These are phyloP conservation scores for Aureobasidium sp. DNA, from an alignment of 2,329 filamentous ascomycete species.

Conservation along the genomic window DNA sequence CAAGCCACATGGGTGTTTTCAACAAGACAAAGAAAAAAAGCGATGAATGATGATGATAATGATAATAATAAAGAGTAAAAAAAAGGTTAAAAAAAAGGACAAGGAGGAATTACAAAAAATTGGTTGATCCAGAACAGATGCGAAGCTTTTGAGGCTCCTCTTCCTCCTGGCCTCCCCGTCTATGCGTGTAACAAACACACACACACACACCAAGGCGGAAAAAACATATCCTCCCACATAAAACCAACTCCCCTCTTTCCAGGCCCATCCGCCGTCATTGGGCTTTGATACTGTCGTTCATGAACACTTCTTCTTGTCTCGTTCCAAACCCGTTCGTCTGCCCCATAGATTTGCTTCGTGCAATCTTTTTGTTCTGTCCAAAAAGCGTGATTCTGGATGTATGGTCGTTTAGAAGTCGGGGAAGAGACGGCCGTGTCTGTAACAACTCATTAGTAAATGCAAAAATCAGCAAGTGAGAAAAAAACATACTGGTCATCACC, in stretches of 20 bases:
- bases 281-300: background rate
- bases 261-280: background rate
- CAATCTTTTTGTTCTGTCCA: background rate
- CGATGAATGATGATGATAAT: background rate
- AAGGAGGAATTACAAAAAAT: background rate
- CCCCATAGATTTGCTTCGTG: background rate
- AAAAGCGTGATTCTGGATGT: background rate
- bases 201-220: too few relatives aligned
- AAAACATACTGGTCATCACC: conserved; percentile 78
- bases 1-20: too few relatives aligned
- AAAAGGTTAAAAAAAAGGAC: background rate
- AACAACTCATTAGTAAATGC: conserved; percentile 20
- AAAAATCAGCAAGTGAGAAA: conserved; percentile 1
- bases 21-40: background rate
- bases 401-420: conserved; percentile 57
- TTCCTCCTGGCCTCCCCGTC: background rate
- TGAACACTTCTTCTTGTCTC: conserved; percentile 2
- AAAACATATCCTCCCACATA: background rate
- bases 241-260: background rate
- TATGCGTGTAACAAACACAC: too few relatives aligned
- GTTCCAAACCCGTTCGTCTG: background rate
- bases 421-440: conserved; percentile 67
- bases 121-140: background rate
- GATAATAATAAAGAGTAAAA: background rate
- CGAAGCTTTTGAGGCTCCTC: background rate